Base-by-base conservation (phyloP, 768 basidiomycete genomes). In the Tulasnella sp. region DNA sequence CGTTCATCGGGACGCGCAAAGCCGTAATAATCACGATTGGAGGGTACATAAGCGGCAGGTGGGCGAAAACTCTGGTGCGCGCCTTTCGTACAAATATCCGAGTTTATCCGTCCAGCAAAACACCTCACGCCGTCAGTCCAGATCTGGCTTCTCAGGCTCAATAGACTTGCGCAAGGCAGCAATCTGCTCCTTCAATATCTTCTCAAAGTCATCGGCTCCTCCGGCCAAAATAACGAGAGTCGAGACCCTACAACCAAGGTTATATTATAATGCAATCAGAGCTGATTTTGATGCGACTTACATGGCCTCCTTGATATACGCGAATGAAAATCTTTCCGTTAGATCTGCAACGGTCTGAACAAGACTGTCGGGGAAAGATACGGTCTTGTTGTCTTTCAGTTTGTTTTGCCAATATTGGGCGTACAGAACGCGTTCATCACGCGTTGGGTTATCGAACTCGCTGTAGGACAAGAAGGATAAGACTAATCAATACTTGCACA, bases 261-360 rank as follows among this genome's bases (percentile, higher is more conserved):
- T 48, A 52, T 12, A 29, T 21, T 49, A 40, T 50, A 29, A 42
- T 35, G 56, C 42, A 15, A 56, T 31, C 27, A 51, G 6, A 29
- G 29, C 9, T 19, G 2, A 2, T 9, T 31, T 15, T 19, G 35
- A 25, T 51, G 23, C 29, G 29, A 53, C 85, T 59, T 66, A 91
- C 88, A 91, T 91, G 2, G 80, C 86, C 68, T 91, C 89, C 67
- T 93, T 91, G 63, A 92, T 72, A 68, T 88, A 91, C 0, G 89
- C 86, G 66, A 91, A 91, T 62, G 83, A 86, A 71, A 91, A 91
- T 29, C 73, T 70, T 31, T 75, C 71, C 0, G 87, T 90, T 58
- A 69, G 51, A 8, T 73, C 69, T 4, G 82, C 85, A 25, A 86
- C 71, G 61, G 79, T 75, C 9, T 75, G 67, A 15, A 81, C 73